Percentiles rank a stretch among this genome's conserved stretches.
Conservation (phyloP, 2,329 filamentous ascomycete genomes). For the Coniosporium tulheliwenetii region DNA sequence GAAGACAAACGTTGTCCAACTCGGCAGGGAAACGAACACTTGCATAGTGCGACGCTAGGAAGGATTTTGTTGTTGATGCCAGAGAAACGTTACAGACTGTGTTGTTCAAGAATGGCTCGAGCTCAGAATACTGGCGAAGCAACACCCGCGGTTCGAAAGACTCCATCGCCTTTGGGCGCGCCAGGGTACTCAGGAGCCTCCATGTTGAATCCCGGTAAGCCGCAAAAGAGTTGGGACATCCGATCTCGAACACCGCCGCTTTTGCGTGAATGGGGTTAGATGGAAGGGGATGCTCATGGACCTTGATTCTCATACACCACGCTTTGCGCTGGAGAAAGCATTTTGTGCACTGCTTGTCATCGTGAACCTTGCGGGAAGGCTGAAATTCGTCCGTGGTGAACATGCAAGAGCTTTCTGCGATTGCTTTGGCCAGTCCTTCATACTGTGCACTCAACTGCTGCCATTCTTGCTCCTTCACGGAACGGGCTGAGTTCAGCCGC, state of each 20-base stretch:
- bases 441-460: conserved; percentile 16
- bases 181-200: conserved; percentile 26
- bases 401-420: conserved; percentile 17
- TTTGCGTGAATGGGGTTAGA: conserved; percentile 17
- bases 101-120: conserved; percentile 11
- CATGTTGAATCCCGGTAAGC: conserved; percentile 39
- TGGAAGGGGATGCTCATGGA: conserved; percentile 37
- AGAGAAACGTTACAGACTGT: conserved; percentile 16
- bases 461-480: conserved; percentile 25
- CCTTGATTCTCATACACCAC: conserved; percentile 25
- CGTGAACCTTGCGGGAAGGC: conserved; percentile 11
- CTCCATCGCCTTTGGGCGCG: conserved; percentile 7
- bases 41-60: conserved; percentile 32
- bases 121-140: conserved; percentile 17
- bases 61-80: conserved; percentile 31
- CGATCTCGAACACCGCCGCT: conserved; percentile 36
- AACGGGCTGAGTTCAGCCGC: conserved; percentile 12
- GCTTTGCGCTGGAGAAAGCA: conserved; percentile 23
- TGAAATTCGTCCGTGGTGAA: conserved; percentile 10
- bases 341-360: conserved; percentile 24
- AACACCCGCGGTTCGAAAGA: conserved; percentile 9
- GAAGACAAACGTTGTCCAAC: conserved; percentile 27
- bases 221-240: conserved; percentile 26
- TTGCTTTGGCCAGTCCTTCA: conserved; percentile 19
- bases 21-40: conserved; percentile 23